These are phyloP conservation scores for Lablab purpureus DNA, from an alignment of 306 rosid genomes.

Conservation along the genomic window DNA sequence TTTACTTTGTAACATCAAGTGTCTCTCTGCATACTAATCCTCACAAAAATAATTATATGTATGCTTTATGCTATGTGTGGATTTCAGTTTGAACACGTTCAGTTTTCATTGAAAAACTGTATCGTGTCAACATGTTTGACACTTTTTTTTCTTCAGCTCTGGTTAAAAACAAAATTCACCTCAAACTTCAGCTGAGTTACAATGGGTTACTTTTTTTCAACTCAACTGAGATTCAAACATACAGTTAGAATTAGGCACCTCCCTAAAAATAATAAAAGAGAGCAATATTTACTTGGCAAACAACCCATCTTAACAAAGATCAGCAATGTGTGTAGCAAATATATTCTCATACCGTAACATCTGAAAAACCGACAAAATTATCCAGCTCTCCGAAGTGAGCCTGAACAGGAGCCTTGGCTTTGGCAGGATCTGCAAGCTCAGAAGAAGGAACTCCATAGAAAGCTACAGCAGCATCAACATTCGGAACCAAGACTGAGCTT, in stretches of 20 bases:
- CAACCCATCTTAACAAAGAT: not conserved
- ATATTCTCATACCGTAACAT: conserved; percentile 72
- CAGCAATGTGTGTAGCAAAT: not conserved
- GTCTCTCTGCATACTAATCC: conserved; percentile 2
- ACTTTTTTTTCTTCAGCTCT: too few relatives aligned
- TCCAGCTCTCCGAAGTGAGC: conserved; percentile 98
- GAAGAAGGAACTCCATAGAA: conserved; percentile 91
- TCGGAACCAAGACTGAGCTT: conserved; percentile 86
- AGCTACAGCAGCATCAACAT: conserved; percentile 89
- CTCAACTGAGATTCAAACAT: too few relatives aligned
- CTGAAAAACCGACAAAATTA: conserved; percentile 87
- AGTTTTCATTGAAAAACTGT: too few relatives aligned
- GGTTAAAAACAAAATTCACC: too few relatives aligned
- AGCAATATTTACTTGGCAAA: not conserved
- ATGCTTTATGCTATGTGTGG: too few relatives aligned
- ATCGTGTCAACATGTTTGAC: too few relatives aligned
- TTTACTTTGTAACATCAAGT: not conserved
- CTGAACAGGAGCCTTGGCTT: conserved; percentile 90
- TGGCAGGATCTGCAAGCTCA: conserved; percentile 92
- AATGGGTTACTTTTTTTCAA: too few relatives aligned
- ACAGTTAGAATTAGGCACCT: too few relatives aligned
- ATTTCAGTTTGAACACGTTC: too few relatives aligned
- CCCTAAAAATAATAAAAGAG: too few relatives aligned
- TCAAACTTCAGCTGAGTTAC: too few relatives aligned
- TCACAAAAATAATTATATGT: not conserved